Evolutionary conservation across 2,329 filamentous ascomycete species (phyloP).

Genomic region (Fusarium mundagurra): DNA sequence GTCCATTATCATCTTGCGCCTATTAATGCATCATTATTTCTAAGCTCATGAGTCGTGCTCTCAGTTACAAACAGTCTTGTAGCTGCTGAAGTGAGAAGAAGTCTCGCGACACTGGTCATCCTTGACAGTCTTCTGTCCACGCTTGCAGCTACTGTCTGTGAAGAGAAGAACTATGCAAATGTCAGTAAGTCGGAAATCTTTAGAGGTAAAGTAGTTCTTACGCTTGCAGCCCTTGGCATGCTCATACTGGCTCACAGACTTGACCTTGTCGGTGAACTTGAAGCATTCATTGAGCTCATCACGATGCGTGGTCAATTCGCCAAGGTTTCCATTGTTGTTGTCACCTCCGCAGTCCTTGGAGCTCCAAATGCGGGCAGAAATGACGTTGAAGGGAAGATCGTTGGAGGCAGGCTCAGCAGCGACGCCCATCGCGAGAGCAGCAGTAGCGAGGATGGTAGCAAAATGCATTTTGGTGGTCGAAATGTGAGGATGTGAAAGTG

Average conservation of each 20-base stretch:
- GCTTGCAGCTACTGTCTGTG: constrained; percentile 4
- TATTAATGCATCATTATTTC: background rate
- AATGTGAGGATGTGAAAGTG: background rate
- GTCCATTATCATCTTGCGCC: background rate
- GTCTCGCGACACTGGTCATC: constrained; percentile 11
- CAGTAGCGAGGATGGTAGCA: background rate
- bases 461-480: constrained; percentile 8
- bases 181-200: background rate
- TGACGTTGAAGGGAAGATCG: constrained; percentile 6
- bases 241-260: constrained; percentile 11
- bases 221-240: constrained; percentile 11
- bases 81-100: background rate
- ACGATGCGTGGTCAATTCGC: constrained; percentile 7
- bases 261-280: constrained; percentile 2
- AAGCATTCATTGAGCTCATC: background rate
- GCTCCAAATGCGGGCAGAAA: constrained; percentile 19
- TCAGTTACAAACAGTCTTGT: constrained; percentile 10
- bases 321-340: constrained; percentile 6
- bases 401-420: background rate
- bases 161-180: background rate
- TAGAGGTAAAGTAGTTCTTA: fast-evolving
- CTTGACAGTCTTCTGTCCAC: constrained; percentile 15
- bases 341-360: constrained; percentile 1
- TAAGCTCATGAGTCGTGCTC: fast-evolving
- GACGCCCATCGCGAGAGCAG: constrained; percentile 5